phyloP scores from a whole-genome alignment of 2,329 filamentous ascomycete species.

The Penicillium oxalicum region DNA sequence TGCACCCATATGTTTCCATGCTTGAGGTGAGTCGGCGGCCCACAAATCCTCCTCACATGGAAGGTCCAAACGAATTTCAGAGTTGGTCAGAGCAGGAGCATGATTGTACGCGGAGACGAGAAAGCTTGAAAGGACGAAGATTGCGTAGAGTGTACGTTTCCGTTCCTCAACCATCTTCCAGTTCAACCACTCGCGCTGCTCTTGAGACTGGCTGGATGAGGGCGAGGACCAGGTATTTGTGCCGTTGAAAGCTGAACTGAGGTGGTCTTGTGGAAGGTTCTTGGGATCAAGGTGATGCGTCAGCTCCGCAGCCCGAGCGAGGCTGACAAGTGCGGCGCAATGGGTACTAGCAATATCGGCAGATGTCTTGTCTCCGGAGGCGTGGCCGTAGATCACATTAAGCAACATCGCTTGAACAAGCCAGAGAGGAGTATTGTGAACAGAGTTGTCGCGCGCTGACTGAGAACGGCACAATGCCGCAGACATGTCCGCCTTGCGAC shows the following conservation, averaged over 20 bases:
- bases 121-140: constrained; percentile 87
- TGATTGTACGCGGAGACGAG: constrained; percentile 91
- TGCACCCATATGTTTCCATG: constrained; percentile 74
- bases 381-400: constrained; percentile 92
- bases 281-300: constrained; percentile 43
- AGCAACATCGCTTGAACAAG: constrained; percentile 94
- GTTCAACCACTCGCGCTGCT: constrained; percentile 64
- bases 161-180: constrained; percentile 89
- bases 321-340: constrained; percentile 80
- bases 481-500: constrained; percentile 75
- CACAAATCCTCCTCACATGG: constrained; percentile 93
- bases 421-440: constrained; percentile 80
- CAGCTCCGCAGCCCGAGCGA: constrained; percentile 83
- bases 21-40: constrained; percentile 72
- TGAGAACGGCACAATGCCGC: constrained; percentile 51
- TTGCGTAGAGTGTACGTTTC: constrained; percentile 84
- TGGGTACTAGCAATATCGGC: constrained; percentile 91
- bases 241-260: constrained; percentile 50
- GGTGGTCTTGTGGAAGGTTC: constrained; percentile 33
- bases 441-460: constrained; percentile 53
- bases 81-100: constrained; percentile 83
- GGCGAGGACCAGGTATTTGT: constrained; percentile 35
- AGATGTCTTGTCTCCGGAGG: constrained; percentile 83
- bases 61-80: constrained; percentile 80
- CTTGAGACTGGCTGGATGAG: constrained; percentile 30